Base-by-base conservation (phyloP, 1,284 basidiomycete species). In the Boletus austroedulis region DNA sequence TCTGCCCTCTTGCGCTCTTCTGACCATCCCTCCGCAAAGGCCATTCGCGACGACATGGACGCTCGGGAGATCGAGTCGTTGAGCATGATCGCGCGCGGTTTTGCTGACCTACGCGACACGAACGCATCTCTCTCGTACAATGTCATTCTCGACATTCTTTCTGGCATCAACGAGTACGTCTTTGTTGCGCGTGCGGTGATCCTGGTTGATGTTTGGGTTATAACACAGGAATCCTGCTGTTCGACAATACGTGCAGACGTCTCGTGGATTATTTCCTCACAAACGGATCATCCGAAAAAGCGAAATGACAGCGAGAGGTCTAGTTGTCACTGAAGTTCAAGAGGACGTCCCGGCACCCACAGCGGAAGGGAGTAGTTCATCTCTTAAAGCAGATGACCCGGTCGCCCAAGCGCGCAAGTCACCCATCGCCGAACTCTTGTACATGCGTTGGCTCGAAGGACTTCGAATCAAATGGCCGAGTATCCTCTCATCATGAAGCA, bases 391-490 rank as follows among this genome's bases (percentile, higher is more conserved):
- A 56, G 76, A 77, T 21, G 79, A 79, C 26, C 47, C 73, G 9
- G 51, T 53, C 47, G 58, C 73, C 4, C 75, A 78, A 12, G 67
- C 76, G 46, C 79, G 82, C 61, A 89, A 86, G 70, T 89, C 87
- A 23, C 94, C 95, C 2, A 94, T 98, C 41, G 90, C 94, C 21
- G 95, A 98, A 71, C 80, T 98, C 63, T 78, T 98, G 29, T 98
- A 98, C 72, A 89, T 95, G 80, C 85, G 96, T 49, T 98, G 95
- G 95, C 77, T 98, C 28, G 93, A 98, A 69, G 94, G 94, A 2
- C 75, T 97, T 55, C 88, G 85, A 75, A 77, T 94, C 67, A 94
- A 93, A 71, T 94, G 92, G 92, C 90, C 92, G 5, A 89, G 80
- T 67, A 78, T 90, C 55, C 73, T 86, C 60, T 88, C 76, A 57